A percentile compares a stretch with the other conserved stretches of the same genome.
phyloP scores from a whole-genome alignment of 2,329 filamentous ascomycete species.

The Grosmannia serpens region DNA sequence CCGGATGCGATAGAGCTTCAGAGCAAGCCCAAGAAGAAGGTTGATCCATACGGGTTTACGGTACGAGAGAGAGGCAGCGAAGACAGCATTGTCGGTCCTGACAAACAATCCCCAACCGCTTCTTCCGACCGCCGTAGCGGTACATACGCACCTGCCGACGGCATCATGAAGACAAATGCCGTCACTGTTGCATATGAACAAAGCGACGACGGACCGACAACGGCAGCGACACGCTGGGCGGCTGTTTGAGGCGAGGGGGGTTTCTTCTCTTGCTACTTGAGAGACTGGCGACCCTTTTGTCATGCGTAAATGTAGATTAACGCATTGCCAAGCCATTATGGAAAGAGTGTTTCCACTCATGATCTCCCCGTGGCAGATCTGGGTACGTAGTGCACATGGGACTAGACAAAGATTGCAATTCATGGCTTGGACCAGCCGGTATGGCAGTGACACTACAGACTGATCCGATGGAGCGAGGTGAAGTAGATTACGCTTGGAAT shows the following conservation, averaged over 20 bases:
- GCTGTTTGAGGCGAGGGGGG: neutral
- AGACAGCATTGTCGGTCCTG: neutral
- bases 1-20: neutral
- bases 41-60: neutral
- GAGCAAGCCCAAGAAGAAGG: neutral
- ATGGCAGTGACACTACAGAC: constrained; percentile 55
- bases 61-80: neutral
- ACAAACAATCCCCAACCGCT: neutral
- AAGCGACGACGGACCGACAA: neutral
- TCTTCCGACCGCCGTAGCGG: neutral
- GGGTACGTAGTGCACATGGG: too few relatives aligned
- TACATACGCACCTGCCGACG: neutral
- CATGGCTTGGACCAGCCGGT: constrained; percentile 20
- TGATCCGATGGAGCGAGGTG: constrained; percentile 51
- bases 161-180: neutral
- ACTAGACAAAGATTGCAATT: constrained; percentile 10
- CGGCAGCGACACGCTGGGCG: neutral
- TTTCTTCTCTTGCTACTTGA: neutral
- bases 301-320: neutral
- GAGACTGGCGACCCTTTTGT: neutral
- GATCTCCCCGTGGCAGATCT: too few relatives aligned
- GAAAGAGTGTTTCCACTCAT: neutral
- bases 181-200: neutral
- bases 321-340: neutral
- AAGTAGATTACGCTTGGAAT: constrained; percentile 19